Percentiles rank a stretch among this genome's conserved stretches.
Conservation (phyloP, 495 filamentous ascomycete genomes). For the Penicillium tannophilum region DNA sequence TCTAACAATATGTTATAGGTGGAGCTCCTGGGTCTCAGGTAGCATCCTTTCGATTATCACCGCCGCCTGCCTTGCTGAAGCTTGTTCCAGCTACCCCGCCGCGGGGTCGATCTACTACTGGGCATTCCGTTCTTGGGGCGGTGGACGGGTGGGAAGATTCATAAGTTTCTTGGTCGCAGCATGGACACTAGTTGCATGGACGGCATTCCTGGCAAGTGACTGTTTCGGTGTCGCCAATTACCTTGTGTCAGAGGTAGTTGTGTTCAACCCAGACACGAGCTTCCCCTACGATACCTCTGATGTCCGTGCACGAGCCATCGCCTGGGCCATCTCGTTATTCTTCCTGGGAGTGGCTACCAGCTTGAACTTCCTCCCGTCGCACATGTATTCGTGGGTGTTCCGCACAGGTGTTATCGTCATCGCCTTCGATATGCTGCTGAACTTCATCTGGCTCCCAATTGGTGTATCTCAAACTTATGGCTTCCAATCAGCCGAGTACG, state of each 20-base stretch:
- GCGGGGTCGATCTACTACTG: constrained; percentile 43
- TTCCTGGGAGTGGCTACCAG: constrained; percentile 36
- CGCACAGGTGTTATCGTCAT: constrained; percentile 38
- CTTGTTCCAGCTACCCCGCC: constrained; percentile 36
- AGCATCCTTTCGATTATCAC: constrained; percentile 40
- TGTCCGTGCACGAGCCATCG: constrained; percentile 34
- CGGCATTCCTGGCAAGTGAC: constrained; percentile 36
- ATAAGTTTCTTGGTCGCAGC: constrained; percentile 38
- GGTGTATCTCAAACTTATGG: constrained; percentile 38
- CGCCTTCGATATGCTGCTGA: constrained; percentile 36
- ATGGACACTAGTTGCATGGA: constrained; percentile 42
- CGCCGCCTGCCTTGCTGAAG: constrained; percentile 38
- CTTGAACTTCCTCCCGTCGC: constrained; percentile 36
- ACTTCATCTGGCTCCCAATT: constrained; percentile 41
- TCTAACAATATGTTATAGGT: constrained; percentile 22
- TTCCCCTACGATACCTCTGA: constrained; percentile 34
- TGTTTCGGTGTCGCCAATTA: constrained; percentile 43
- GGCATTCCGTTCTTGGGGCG: constrained; percentile 40
- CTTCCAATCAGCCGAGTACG: constrained; percentile 36
- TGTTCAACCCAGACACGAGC: constrained; percentile 35
- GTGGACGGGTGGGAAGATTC: constrained; percentile 32
- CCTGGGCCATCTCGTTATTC: constrained; percentile 36
- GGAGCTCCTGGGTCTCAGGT: constrained; percentile 42
- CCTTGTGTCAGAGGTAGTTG: constrained; percentile 32
- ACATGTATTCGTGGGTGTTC: constrained; percentile 39